A percentile compares a stretch with the other conserved stretches of the same genome.
Conservation (phyloP, 805 yeast species). For the Hanseniaspora hatyaiensis region DNA sequence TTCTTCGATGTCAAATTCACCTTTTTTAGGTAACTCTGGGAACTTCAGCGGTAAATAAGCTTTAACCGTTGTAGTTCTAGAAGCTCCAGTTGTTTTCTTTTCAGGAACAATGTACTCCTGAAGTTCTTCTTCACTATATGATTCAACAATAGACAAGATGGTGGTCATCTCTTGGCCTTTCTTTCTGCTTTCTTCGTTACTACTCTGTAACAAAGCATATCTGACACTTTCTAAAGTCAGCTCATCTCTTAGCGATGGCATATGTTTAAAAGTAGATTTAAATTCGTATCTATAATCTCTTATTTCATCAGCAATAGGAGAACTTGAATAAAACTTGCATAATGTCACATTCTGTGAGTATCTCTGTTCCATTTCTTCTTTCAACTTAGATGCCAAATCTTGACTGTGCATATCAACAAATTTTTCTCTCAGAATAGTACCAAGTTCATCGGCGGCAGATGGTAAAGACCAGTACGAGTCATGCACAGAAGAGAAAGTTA, state of each 20-base stretch:
- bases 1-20: constrained; percentile 67
- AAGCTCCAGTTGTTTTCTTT: constrained; percentile 20
- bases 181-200: constrained; percentile 37
- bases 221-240: constrained; percentile 58
- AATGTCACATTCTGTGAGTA: constrained; percentile 60
- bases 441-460: constrained; percentile 63
- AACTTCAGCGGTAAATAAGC: constrained; percentile 57
- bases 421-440: constrained; percentile 54
- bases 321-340: constrained; percentile 41
- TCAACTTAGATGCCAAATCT: constrained; percentile 57
- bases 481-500: constrained; percentile 88
- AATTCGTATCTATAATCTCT: constrained; percentile 39
- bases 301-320: constrained; percentile 43
- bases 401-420: constrained; percentile 68
- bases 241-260: constrained; percentile 60
- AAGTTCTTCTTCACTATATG: constrained; percentile 21
- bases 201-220: constrained; percentile 41
- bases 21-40: constrained; percentile 67
- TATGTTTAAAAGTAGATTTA: constrained; percentile 40
- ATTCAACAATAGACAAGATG: constrained; percentile 48
- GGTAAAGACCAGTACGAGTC: constrained; percentile 99
- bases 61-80: constrained; percentile 26
- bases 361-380: constrained; percentile 69
- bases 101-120: constrained; percentile 17
- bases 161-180: constrained; percentile 51